A percentile compares a stretch with the other conserved stretches of the same genome.
These are phyloP conservation scores for Heimioporus sp. DNA, from an alignment of 768 basidiomycete species.

Conservation along the genomic window DNA sequence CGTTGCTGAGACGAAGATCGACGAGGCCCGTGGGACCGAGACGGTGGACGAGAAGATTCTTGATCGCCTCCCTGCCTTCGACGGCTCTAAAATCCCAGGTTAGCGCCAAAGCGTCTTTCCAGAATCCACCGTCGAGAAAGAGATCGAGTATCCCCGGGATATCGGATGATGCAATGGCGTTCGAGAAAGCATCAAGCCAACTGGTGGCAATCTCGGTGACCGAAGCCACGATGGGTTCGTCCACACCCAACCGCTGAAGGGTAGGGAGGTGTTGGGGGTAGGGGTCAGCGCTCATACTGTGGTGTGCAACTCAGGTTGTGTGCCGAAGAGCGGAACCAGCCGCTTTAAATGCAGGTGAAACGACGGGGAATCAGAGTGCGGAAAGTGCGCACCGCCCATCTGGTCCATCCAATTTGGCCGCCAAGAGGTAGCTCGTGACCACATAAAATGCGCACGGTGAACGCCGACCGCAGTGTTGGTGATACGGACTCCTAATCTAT, in stretches of 20 bases:
- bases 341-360: too few species aligned
- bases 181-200: slow-evolving; percentile 26
- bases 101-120: slow-evolving; percentile 52
- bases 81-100: slow-evolving; percentile 59
- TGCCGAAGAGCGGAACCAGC: neutral
- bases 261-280: slow-evolving; percentile 30
- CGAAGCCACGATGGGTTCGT: slow-evolving; percentile 18
- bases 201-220: slow-evolving; percentile 18
- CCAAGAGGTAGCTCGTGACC: too few species aligned
- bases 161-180: slow-evolving; percentile 18
- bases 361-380: too few species aligned
- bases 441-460: too few species aligned
- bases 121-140: slow-evolving; percentile 35
- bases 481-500: too few species aligned
- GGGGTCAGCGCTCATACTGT: slow-evolving; percentile 16
- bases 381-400: too few species aligned
- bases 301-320: neutral
- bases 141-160: slow-evolving; percentile 21
- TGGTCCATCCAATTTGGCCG: too few species aligned
- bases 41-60: slow-evolving; percentile 38
- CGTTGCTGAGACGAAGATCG: slow-evolving; percentile 18
- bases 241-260: slow-evolving; percentile 25
- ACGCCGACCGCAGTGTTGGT: too few species aligned
- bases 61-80: slow-evolving; percentile 37
- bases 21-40: slow-evolving; percentile 26